Base-by-base conservation (phyloP, 805 yeast genomes). In the Teunomyces tritomae region DNA sequence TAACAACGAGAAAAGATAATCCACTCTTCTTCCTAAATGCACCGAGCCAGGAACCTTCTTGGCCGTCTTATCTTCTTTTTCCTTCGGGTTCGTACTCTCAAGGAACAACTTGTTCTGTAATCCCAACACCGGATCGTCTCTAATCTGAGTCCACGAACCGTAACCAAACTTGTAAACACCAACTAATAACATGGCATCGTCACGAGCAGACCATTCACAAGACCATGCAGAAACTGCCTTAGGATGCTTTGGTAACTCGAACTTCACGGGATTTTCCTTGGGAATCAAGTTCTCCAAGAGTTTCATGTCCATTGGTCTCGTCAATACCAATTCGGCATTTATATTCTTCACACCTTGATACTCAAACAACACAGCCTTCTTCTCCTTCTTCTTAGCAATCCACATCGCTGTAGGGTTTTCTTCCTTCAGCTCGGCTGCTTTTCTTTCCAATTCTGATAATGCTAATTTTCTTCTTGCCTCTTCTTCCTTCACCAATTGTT, bases 111-210 rank as follows among this genome's bases (percentile, higher is more conserved):
- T 94, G 56, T 89, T 89, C 51, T 89, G 87, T 51, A 94, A 73
- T 8, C 90, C 91, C 49, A 94, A 75, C 45, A 89, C 78, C 1
- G 99, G 98, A 68, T 94, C 99, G 68, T 94, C 99, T 61, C 99
- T 77, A 40, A 94, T 91, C 60, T 87, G 91, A 2, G 78, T 64
- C 99, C 99, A 94, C 1, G 96, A 84, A 13, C 98, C 98, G 65
- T 89, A 91, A 0, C 99, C 99, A 67, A 91, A 91, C 67, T 89
- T 90, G 60, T 80, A 78, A 17, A 92, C 87, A 53, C 99, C 99
- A 30, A 87, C 80, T 51, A 94, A 65, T 46, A 94, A 74, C 82
- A 83, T 87, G 44, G 90, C 87, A 64, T 94, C 99, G 62, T 94
- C 96, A 28, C 76, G 80, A 10, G 77, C 74, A 2, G 75, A 74